Evolutionary conservation across 2,329 filamentous ascomycete species (phyloP).

Genomic region (Tolypocladium album): DNA sequence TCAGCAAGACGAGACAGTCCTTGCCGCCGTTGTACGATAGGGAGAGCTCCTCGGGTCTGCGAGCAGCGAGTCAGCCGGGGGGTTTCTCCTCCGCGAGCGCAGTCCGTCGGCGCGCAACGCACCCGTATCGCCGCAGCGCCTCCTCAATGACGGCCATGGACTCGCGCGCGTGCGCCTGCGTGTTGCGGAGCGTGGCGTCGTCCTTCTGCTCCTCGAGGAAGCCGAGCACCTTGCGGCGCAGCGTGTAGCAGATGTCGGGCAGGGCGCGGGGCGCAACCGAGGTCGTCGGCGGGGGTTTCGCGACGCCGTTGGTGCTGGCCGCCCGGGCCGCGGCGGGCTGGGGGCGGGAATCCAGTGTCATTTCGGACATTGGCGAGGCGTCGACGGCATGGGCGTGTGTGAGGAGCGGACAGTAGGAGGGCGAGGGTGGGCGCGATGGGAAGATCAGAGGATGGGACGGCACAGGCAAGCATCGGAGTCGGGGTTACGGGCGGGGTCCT

Average conservation of each 20-base stretch:
- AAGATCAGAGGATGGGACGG: background rate
- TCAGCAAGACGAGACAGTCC: slow-evolving; percentile 85
- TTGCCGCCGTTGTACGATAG: slow-evolving; percentile 97
- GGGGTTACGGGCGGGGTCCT: background rate
- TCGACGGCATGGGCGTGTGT: background rate
- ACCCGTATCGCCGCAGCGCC: slow-evolving; percentile 68
- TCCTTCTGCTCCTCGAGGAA: slow-evolving; percentile 53
- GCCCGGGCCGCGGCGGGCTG: background rate
- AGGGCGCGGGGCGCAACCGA: slow-evolving; percentile 8
- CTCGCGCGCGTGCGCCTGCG: slow-evolving; percentile 65
- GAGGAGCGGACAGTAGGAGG: background rate
- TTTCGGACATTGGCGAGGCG: background rate
- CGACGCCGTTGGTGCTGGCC: background rate
- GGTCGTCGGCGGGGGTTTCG: background rate
- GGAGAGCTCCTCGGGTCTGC: slow-evolving; percentile 66
- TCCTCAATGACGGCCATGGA: slow-evolving; percentile 65
- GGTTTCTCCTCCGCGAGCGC: background rate
- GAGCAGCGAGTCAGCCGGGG: slow-evolving; percentile 4
- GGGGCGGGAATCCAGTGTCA: background rate
- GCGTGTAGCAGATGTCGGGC: slow-evolving; percentile 34
- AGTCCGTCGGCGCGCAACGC: slow-evolving; percentile 16
- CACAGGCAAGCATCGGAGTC: background rate
- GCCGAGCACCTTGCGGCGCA: slow-evolving; percentile 48
- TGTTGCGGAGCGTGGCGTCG: slow-evolving; percentile 44
- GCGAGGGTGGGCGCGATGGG: background rate